Conservation (phyloP, 345 rosid genomes). For the Lepidium didymum region DNA sequence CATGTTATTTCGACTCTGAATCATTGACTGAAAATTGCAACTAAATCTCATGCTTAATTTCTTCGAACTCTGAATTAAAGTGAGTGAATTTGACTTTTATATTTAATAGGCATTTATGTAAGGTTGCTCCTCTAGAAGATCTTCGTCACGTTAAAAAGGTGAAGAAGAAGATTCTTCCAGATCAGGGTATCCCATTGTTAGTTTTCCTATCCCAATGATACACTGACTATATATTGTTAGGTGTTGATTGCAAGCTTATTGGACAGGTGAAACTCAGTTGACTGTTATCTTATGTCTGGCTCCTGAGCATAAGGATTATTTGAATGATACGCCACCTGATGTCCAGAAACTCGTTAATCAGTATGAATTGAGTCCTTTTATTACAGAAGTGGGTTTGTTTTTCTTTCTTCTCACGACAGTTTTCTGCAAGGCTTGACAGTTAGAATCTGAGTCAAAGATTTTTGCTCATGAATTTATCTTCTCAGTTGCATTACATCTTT, state of each 20-base stretch:
- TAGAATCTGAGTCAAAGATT: neutral
- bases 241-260: slow-evolving; percentile 15
- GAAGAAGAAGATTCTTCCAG: slow-evolving; percentile 35
- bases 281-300: slow-evolving; percentile 62
- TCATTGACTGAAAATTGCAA: neutral
- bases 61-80: neutral
- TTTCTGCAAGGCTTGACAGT: neutral
- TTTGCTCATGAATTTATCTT: neutral
- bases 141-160: slow-evolving; percentile 74
- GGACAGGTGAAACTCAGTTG: slow-evolving; percentile 55
- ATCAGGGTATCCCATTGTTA: slow-evolving; percentile 27
- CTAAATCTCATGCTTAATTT: neutral
- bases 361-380: slow-evolving; percentile 73
- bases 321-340: slow-evolving; percentile 34
- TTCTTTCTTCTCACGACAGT: slow-evolving; percentile 1
- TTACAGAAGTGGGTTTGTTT: slow-evolving; percentile 54
- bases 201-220: neutral
- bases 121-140: slow-evolving; percentile 58
- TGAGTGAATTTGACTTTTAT: slow-evolving; percentile 1
- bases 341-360: slow-evolving; percentile 49
- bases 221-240: neutral
- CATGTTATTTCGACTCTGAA: neutral
- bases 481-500: neutral
- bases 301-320: slow-evolving; percentile 29
- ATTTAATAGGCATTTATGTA: slow-evolving; percentile 48